Evolutionary conservation across 2,329 filamentous ascomycete genomes (phyloP), one percentile per base, ranked within the genome.

Genomic region (Diplodia seriata): DNA sequence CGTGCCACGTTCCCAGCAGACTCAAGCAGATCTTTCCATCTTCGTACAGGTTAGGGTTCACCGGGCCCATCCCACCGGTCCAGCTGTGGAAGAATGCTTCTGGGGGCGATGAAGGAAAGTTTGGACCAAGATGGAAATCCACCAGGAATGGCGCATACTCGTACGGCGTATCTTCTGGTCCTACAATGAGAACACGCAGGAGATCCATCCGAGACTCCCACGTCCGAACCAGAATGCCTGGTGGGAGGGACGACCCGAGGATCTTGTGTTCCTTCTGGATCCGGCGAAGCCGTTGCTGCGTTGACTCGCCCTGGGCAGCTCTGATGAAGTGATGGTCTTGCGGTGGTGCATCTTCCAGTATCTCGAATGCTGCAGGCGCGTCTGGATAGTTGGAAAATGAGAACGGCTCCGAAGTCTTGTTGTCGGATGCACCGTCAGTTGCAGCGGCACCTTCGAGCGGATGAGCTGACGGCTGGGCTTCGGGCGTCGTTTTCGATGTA

Each of bases 1-100:
- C 81, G 65, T 85, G 83, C 87, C 87, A 89, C 2, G 87, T 89
- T 14, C 86, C 86, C 4, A 89, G 76, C 26, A 89, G 74, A 69
- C 82, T 85, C 18, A 89, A 76, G 71, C 87, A 89, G 38, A 89
- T 87, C 72, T 85, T 87, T 29, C 87, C 86, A 69, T 88, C 84
- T 70, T 89, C 86, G 74, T 89, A 89, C 1, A 89, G 75, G 70
- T 89, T 89, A 0, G 87, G 87, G 70, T 89, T 89, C 29, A 89
- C 79, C n/a, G 81, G 79, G 0, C 84, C 85, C 26, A 81, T 74
- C 1, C 82, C 82, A 66, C 80, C 75, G 0, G 84, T 86, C 86
- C 86, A 89, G 62, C 83, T 86, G 74, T 89, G 86, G 74, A 89
- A 89, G 75, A 81, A 85, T 1, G 83, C 83, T n/a, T 78, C 74